Percentiles rank a stretch among this genome's conserved stretches.
Evolutionary conservation across 768 basidiomycete species (phyloP).

Genomic region (Lactarius psammicola): DNA sequence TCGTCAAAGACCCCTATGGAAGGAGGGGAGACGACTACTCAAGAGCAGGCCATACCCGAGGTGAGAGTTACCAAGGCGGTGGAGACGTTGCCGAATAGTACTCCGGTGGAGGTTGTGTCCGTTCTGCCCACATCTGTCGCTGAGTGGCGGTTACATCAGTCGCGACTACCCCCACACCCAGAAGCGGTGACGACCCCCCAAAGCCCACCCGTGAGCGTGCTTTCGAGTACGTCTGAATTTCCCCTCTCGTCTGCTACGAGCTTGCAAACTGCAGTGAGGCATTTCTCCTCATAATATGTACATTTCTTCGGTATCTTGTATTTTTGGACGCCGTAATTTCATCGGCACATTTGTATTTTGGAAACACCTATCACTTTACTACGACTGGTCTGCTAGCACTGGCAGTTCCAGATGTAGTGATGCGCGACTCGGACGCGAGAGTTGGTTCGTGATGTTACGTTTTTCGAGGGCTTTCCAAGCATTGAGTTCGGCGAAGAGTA

Average conservation of each 20-base stretch:
- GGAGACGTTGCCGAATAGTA: background rate
- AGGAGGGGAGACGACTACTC: background rate
- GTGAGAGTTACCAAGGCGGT: background rate
- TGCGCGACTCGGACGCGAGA: no score
- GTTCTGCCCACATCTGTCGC: background rate
- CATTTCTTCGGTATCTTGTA: background rate
- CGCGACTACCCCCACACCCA: background rate
- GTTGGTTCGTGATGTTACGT: no score
- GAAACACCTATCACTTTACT: no score
- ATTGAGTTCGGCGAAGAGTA: no score
- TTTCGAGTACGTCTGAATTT: background rate
- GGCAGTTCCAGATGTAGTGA: no score
- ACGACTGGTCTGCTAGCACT: no score
- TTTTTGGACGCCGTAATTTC: no score
- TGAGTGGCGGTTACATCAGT: background rate
- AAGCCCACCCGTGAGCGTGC: background rate
- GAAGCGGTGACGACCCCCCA: background rate
- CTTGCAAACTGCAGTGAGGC: background rate
- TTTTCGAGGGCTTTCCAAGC: no score
- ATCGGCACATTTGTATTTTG: no score
- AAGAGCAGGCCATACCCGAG: background rate
- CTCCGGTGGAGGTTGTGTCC: background rate
- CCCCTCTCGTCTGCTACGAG: background rate
- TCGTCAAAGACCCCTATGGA: background rate
- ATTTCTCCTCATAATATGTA: background rate